phyloP scores from a whole-genome alignment of 2,329 filamentous ascomycete genomes.

The Pochonia chlamydosporia region DNA sequence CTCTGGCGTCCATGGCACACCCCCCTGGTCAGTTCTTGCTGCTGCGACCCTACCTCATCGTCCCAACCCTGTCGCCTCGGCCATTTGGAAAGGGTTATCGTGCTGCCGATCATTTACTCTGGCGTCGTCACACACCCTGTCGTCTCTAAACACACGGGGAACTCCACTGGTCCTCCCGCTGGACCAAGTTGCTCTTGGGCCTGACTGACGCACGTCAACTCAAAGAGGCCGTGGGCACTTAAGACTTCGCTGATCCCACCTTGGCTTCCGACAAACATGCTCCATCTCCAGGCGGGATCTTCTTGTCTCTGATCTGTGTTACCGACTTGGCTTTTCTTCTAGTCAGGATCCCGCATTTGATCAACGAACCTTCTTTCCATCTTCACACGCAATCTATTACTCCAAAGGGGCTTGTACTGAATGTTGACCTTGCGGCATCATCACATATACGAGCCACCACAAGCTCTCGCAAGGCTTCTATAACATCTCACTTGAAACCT shows the following conservation, averaged over 20 bases:
- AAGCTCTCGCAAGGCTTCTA: background rate
- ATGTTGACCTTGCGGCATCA: background rate
- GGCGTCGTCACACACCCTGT: slow-evolving; percentile 45
- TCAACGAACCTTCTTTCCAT: slow-evolving; percentile 35
- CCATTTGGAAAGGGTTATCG: slow-evolving; percentile 44
- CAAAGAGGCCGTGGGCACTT: slow-evolving; percentile 38
- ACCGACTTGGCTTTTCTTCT: slow-evolving; percentile 40
- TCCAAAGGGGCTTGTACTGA: background rate
- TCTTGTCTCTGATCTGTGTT: slow-evolving; percentile 35
- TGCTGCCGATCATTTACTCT: slow-evolving; percentile 48
- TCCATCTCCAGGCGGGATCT: slow-evolving; percentile 28
- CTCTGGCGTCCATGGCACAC: slow-evolving; percentile 3
- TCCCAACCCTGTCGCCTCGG: slow-evolving; percentile 39
- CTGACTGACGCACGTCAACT: slow-evolving; percentile 35
- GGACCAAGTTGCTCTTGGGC: slow-evolving; percentile 29
- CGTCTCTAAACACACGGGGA: slow-evolving; percentile 22
- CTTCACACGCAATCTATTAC: slow-evolving; percentile 1
- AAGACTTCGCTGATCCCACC: slow-evolving; percentile 56
- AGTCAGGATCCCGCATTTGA: slow-evolving; percentile 45
- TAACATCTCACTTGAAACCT: background rate
- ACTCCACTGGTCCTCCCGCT: slow-evolving; percentile 32
- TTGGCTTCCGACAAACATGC: slow-evolving; percentile 24
- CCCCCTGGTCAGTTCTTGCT: slow-evolving; percentile 24
- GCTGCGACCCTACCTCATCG: slow-evolving; percentile 34
- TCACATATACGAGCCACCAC: background rate